Percentiles rank a stretch among this genome's conserved stretches.
phyloP scores from a whole-genome alignment of 169 alveolate species.

The Toxoplasma gondii region DNA sequence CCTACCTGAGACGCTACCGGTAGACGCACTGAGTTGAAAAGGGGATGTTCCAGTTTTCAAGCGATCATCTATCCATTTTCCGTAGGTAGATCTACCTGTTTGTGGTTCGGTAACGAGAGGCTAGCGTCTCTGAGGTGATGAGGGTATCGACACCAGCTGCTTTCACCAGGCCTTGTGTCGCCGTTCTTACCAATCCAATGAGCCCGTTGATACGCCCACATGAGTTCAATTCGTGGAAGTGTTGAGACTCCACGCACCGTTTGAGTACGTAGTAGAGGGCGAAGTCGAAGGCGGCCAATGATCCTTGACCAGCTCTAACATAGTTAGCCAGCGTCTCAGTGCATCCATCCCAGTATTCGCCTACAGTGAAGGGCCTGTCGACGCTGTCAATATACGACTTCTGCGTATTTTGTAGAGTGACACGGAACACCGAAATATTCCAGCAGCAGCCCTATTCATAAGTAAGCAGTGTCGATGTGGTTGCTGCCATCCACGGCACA shows the following conservation, averaged over 20 bases:
- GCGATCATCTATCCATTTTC: no score
- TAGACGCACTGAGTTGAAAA: no score
- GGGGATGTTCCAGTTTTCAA: no score
- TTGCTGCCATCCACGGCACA: not conserved
- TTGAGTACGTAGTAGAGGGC: slow-evolving; percentile 46
- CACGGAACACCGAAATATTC: not conserved
- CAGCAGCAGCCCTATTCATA: not conserved
- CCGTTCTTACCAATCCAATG: slow-evolving; percentile 39
- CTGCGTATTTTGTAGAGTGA: not conserved
- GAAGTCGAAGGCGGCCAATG: slow-evolving; percentile 55
- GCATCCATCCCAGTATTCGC: slow-evolving; percentile 56
- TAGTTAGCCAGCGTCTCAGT: slow-evolving; percentile 30
- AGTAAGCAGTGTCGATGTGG: not conserved
- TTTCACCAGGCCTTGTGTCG: no score
- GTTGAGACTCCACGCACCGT: slow-evolving; percentile 34
- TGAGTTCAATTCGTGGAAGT: slow-evolving; percentile 18
- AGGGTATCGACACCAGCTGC: no score
- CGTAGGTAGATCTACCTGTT: no score
- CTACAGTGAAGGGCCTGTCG: slow-evolving; percentile 54
- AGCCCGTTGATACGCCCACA: slow-evolving; percentile 46
- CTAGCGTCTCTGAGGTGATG: no score
- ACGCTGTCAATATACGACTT: slow-evolving; percentile 30
- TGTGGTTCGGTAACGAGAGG: no score
- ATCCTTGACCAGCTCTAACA: slow-evolving; percentile 47
- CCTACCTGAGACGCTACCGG: no score